Base-by-base conservation (phyloP, 2,329 filamentous ascomycete species). In the Pleurostoma richardsiae region DNA sequence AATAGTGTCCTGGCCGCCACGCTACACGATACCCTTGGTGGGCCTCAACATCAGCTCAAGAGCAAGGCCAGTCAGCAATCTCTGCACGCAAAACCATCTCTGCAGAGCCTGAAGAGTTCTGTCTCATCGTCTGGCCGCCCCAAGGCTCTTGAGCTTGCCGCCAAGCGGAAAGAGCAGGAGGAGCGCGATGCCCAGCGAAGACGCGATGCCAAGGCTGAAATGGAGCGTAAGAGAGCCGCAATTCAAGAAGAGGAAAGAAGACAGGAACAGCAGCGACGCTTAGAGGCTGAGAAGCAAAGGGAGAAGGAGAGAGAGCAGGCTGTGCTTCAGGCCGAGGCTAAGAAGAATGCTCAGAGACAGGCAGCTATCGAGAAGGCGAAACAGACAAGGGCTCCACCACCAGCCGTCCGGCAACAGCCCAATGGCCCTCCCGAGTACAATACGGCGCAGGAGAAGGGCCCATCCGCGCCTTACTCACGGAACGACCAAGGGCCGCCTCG, bases 111-210 rank as follows among this genome's bases (percentile, higher is more conserved):
- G 45, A 88, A 86, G 62, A 79, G 74, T 56, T 82, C 80, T 5
- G 72, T 73, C 5, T 81, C 82, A n/a, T 77, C 83, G 30, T 74
- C 72, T n/a, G 73, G 78, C 3, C 82, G 84, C 44, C 79, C 83
- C 0, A 88, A 86, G 61, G 85, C 87, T 2, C 71, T 91, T 27
- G 82, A 91, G 45, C 74, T 86, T 42, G 88, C 86, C 3, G 86
- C 88, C 38, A 85, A 83, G 59, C 91, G 90, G 65, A 92, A 86
- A 61, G 90, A 95, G 62, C 85, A 84, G 61, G 90, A 95, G 56
- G 89, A 95, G 60, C 82, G 83, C 42, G 88, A 90, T 53, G 81
- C 82, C 10, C 84, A 90, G 57, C 82, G 85, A 43, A 92, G 89
- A 59, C 83, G 85, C 6, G 88, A 95, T 26, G 83, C 86, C 36